These are phyloP conservation scores for Periconia macrospinosa DNA, from an alignment of 2,329 filamentous ascomycete genomes.

Conservation along the genomic window DNA sequence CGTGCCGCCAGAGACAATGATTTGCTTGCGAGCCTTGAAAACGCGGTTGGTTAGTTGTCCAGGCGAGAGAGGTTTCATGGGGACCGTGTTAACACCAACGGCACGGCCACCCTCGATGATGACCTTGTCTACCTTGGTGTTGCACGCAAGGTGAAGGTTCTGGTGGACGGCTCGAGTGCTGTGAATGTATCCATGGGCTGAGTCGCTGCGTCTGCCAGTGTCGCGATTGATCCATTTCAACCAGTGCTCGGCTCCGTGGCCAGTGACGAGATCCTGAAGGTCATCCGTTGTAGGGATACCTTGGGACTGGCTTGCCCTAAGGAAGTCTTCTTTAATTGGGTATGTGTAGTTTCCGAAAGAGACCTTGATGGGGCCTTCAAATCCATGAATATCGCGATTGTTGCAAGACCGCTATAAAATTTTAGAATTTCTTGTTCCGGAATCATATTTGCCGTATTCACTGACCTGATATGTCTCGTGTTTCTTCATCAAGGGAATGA, in stretches of 20 bases:
- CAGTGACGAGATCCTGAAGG: constrained; percentile 70
- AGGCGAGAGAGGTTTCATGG: constrained; percentile 68
- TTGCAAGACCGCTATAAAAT: constrained; percentile 41
- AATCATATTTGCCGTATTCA: neutral
- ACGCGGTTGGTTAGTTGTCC: constrained; percentile 55
- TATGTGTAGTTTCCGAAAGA: constrained; percentile 80
- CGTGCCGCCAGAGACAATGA: constrained; percentile 73
- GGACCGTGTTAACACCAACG: constrained; percentile 70
- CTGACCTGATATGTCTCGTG: constrained; percentile 72
- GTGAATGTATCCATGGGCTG: constrained; percentile 77
- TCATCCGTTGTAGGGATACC: constrained; percentile 77
- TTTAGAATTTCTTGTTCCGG: neutral
- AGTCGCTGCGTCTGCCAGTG: constrained; percentile 73
- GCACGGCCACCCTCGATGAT: constrained; percentile 73
- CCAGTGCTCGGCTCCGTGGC: constrained; percentile 76
- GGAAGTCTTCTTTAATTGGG: constrained; percentile 79
- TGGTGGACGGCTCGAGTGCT: constrained; percentile 69
- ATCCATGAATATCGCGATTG: constrained; percentile 70
- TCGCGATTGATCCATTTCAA: constrained; percentile 79
- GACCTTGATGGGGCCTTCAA: constrained; percentile 79
- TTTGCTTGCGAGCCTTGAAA: constrained; percentile 72
- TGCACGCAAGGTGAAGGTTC: constrained; percentile 72
- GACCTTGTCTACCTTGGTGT: constrained; percentile 78
- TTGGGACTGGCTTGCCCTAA: constrained; percentile 71
- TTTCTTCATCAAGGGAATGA: constrained; percentile 77